phyloP scores from a whole-genome alignment of 805 yeast genomes.

The Sugiyamaella mastotermitis region DNA sequence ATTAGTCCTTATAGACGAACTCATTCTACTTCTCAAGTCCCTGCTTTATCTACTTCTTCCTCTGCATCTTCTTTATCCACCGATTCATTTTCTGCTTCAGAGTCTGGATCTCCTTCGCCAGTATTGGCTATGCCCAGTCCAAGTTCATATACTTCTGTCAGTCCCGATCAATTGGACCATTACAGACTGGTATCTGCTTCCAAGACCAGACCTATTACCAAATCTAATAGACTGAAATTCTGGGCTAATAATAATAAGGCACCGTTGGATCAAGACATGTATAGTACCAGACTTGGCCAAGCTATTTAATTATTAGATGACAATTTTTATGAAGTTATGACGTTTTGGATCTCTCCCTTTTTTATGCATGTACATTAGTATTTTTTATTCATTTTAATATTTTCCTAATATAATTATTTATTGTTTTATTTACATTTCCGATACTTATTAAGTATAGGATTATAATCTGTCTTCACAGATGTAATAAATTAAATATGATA shows the following conservation, averaged over 20 bases:
- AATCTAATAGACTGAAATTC: not conserved
- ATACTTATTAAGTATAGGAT: too few relatives aligned
- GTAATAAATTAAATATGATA: not conserved
- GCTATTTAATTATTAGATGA: too few relatives aligned
- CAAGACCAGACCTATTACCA: not conserved
- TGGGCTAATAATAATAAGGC: too few relatives aligned
- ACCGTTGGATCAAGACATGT: too few relatives aligned
- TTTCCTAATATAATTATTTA: too few relatives aligned
- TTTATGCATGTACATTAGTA: too few relatives aligned
- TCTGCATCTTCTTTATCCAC: slow-evolving; percentile 9
- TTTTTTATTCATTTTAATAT: too few relatives aligned
- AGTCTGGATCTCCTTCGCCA: slow-evolving; percentile 3
- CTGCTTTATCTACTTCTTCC: slow-evolving; percentile 9
- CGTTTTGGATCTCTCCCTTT: too few relatives aligned
- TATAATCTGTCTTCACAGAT: too few relatives aligned
- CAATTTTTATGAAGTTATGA: too few relatives aligned
- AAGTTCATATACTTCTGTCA: not conserved
- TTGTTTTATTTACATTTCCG: too few relatives aligned
- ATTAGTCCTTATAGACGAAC: slow-evolving; percentile 3
- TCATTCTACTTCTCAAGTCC: not conserved
- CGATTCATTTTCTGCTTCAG: slow-evolving; percentile 2
- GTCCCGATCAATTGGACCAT: not conserved
- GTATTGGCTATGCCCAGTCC: slow-evolving; percentile 9
- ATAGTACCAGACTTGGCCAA: too few relatives aligned
- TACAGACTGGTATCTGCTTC: not conserved